These are phyloP conservation scores for Aspergillus oerlinghausenensis DNA, from an alignment of 2,329 filamentous ascomycete species.

Conservation along the genomic window DNA sequence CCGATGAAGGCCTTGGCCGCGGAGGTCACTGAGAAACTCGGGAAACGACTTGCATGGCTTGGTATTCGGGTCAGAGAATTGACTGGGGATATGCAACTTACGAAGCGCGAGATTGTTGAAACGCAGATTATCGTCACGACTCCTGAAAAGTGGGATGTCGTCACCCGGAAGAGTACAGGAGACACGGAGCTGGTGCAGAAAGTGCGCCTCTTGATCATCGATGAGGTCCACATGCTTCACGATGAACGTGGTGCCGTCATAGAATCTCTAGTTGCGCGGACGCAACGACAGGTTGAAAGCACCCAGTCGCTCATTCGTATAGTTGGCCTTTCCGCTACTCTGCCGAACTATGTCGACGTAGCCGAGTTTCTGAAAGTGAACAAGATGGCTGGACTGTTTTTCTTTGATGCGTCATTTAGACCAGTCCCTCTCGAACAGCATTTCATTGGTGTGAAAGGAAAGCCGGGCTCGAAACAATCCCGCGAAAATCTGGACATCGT, in stretches of 20 bases:
- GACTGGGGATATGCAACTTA: slow-evolving; percentile 98
- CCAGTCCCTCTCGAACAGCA: slow-evolving; percentile 96
- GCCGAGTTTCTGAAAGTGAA: slow-evolving; percentile 97
- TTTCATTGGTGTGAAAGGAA: slow-evolving; percentile 91
- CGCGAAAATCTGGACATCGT: slow-evolving; percentile 84
- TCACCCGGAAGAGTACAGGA: slow-evolving; percentile 93
- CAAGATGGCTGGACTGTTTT: slow-evolving; percentile 85
- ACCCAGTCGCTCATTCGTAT: slow-evolving; percentile 97
- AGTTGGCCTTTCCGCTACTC: slow-evolving; percentile 86
- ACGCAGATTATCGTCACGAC: slow-evolving; percentile 99
- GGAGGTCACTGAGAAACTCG: slow-evolving; percentile 91
- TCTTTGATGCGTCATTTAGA: slow-evolving; percentile 93
- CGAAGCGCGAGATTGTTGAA: slow-evolving; percentile 89
- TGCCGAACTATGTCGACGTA: slow-evolving; percentile 95
- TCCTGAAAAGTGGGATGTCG: slow-evolving; percentile 98
- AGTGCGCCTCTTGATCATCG: slow-evolving; percentile 90
- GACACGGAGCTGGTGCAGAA: slow-evolving; percentile 98
- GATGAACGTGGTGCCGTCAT: slow-evolving; percentile 94
- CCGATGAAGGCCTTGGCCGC: slow-evolving; percentile 98
- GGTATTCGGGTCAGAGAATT: slow-evolving; percentile 88
- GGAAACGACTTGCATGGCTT: slow-evolving; percentile 87
- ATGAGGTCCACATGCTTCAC: slow-evolving; percentile 99
- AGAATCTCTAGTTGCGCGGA: slow-evolving; percentile 91
- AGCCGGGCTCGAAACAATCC: slow-evolving; percentile 72
- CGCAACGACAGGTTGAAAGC: slow-evolving; percentile 93